These are phyloP conservation scores for Sporodiniella umbellata DNA, from an alignment of 371 early-diverging fungal genomes.

Conservation along the genomic window DNA sequence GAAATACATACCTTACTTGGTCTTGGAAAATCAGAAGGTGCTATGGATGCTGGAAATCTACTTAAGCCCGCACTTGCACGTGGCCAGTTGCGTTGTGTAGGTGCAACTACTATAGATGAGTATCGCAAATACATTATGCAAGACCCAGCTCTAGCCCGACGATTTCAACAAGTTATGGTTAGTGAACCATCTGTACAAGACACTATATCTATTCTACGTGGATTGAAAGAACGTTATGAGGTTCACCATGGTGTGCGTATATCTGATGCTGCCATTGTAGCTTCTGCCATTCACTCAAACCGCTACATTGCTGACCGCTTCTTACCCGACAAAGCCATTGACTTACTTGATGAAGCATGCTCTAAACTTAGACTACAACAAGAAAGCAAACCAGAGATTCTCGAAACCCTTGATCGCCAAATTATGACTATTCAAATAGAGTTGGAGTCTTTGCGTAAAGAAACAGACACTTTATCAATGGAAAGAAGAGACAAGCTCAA, in stretches of 20 bases:
- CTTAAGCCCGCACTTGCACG: conserved; percentile 86
- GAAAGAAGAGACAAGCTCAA: conserved; percentile 71
- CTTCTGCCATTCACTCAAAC: conserved; percentile 76
- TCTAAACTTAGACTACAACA: conserved; percentile 77
- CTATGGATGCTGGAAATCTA: conserved; percentile 80
- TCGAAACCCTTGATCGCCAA: conserved; percentile 70
- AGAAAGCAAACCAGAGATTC: conserved; percentile 80
- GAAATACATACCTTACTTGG: conserved; percentile 83
- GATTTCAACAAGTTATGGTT: conserved; percentile 82
- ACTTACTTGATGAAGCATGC: conserved; percentile 88
- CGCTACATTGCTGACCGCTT: conserved; percentile 75
- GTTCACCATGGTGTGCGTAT: conserved; percentile 87
- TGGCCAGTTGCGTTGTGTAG: conserved; percentile 79
- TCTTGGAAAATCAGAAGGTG: conserved; percentile 75
- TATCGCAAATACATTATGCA: conserved; percentile 83
- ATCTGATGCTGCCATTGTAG: conserved; percentile 77
- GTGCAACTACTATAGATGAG: conserved; percentile 89
- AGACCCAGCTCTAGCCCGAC: conserved; percentile 84
- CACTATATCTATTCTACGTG: conserved; percentile 80
- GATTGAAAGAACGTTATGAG: conserved; percentile 83
- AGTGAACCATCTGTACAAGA: conserved; percentile 72
- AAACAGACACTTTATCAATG: conserved; percentile 66
- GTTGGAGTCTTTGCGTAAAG: conserved; percentile 71
- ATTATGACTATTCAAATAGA: conserved; percentile 78
- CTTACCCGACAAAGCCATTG: conserved; percentile 73